Evolutionary conservation across 768 basidiomycete genomes (phyloP).

Genomic region (Asterophora lycoperdoides): DNA sequence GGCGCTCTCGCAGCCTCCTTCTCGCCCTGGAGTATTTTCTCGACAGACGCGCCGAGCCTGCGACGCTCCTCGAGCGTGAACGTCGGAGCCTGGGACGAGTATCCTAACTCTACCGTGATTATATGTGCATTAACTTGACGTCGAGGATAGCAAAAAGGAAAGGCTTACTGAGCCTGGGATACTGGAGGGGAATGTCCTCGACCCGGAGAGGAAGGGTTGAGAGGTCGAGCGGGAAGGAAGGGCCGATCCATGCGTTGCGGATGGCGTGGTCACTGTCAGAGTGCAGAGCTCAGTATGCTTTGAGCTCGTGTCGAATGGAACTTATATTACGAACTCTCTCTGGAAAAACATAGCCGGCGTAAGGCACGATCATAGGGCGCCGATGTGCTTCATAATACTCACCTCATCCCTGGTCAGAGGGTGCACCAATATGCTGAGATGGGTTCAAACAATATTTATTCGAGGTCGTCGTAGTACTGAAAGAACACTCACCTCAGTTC

Average conservation of each 20-base stretch:
- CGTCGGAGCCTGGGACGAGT: constrained; percentile 48
- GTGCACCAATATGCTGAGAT: constrained; percentile 61
- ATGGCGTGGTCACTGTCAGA: constrained; percentile 58
- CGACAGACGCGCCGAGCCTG: constrained; percentile 57
- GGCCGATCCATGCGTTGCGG: constrained; percentile 73
- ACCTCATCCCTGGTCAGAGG: constrained; percentile 72
- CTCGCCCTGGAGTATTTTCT: constrained; percentile 53
- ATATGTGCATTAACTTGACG: not conserved
- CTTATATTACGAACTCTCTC: constrained; percentile 42
- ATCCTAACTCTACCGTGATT: constrained; percentile 53
- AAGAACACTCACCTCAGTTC: constrained; percentile 52
- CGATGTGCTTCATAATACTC: constrained; percentile 14
- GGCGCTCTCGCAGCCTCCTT: constrained; percentile 69
- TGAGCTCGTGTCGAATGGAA: not conserved
- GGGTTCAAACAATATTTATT: not conserved
- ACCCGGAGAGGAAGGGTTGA: constrained; percentile 46
- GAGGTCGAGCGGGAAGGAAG: constrained; percentile 64
- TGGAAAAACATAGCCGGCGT: constrained; percentile 18
- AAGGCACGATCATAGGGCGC: constrained; percentile 3
- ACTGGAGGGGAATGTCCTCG: constrained; percentile 62
- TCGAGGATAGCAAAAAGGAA: not conserved
- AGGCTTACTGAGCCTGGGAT: constrained; percentile 57
- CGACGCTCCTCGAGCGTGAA: constrained; percentile 59
- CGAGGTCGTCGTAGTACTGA: not conserved
- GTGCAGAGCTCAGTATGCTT: not conserved